These are phyloP conservation scores for Corynespora cassiicola DNA, from an alignment of 2,329 filamentous ascomycete species.

Conservation along the genomic window DNA sequence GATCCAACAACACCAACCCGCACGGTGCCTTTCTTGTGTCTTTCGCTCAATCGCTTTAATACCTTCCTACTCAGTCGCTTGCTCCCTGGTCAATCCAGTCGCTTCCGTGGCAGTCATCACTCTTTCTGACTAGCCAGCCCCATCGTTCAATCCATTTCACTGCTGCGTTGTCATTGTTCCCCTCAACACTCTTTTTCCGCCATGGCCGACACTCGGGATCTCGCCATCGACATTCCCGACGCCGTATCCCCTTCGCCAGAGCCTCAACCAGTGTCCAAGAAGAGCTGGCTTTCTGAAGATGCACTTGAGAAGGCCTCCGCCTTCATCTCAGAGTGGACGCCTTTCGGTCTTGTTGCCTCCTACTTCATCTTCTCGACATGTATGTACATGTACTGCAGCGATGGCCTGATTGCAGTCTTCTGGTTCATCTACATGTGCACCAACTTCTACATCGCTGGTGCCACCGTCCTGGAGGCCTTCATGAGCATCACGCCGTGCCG, in stretches of 20 bases:
- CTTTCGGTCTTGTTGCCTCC: slow-evolving; percentile 48
- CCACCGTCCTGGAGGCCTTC: slow-evolving; percentile 51
- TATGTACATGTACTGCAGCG: slow-evolving; percentile 49
- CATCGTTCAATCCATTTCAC: too few relatives aligned
- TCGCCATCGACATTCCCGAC: slow-evolving; percentile 35
- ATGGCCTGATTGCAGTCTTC: slow-evolving; percentile 47
- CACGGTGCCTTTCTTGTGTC: too few relatives aligned
- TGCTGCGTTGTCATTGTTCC: too few relatives aligned
- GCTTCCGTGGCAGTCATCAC: slow-evolving; percentile 22
- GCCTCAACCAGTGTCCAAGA: slow-evolving; percentile 11
- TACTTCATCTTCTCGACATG: slow-evolving; percentile 52
- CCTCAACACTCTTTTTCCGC: too few relatives aligned
- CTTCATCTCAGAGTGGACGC: slow-evolving; percentile 50
- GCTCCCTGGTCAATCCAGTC: slow-evolving; percentile 3
- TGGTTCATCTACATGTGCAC: slow-evolving; percentile 54
- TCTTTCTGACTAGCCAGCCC: slow-evolving; percentile 25
- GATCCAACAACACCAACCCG: too few relatives aligned
- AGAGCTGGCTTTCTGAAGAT: slow-evolving; percentile 6
- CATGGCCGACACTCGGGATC: slow-evolving; percentile 34
- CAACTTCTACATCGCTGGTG: slow-evolving; percentile 53
- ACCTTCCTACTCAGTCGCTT: not conserved
- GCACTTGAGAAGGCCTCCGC: slow-evolving; percentile 23
- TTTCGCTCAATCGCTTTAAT: too few relatives aligned
- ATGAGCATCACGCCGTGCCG: slow-evolving; percentile 46
- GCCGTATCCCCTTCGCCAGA: slow-evolving; percentile 11